Conservation (phyloP, 371 early-diverging fungal species). For the Mucor racemosus region DNA sequence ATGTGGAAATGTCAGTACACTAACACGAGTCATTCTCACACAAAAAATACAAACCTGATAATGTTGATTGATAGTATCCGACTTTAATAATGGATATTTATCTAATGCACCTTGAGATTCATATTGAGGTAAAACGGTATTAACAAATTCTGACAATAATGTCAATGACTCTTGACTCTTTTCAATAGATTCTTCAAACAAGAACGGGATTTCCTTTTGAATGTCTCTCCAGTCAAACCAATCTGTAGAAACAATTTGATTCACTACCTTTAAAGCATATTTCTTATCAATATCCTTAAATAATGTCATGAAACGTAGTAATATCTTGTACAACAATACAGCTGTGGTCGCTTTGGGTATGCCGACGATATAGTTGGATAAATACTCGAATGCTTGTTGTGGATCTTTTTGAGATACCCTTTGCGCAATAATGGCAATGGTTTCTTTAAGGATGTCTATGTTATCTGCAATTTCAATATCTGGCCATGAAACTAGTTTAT, state of each 20-base stretch:
- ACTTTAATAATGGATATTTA: constrained; percentile 53
- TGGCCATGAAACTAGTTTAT: constrained; percentile 59
- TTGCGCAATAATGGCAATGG: constrained; percentile 25
- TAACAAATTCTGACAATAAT: constrained; percentile 51
- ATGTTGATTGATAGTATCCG: constrained; percentile 51
- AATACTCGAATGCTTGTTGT: constrained; percentile 42
- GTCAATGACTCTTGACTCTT: constrained; percentile 42
- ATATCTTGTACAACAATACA: constrained; percentile 33
- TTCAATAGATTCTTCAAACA: constrained; percentile 55
- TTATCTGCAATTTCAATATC: constrained; percentile 58
- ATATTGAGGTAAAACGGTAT: constrained; percentile 47
- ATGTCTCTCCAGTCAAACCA: constrained; percentile 52
- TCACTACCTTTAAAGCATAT: constrained; percentile 28
- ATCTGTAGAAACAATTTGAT: constrained; percentile 28
- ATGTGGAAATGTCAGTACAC: background rate
- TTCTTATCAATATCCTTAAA: constrained; percentile 18
- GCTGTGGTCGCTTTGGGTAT: constrained; percentile 43
- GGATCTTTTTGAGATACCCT: constrained; percentile 23
- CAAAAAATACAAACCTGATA: constrained; percentile 40
- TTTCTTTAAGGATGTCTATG: constrained; percentile 27
- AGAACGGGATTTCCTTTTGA: constrained; percentile 42
- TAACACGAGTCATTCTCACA: background rate
- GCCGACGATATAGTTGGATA: constrained; percentile 33
- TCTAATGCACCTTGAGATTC: constrained; percentile 44
- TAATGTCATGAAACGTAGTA: constrained; percentile 34